Evolutionary conservation across 192 early-diverging fungal genomes (phyloP).

Genomic region (Coemansia sp.): DNA sequence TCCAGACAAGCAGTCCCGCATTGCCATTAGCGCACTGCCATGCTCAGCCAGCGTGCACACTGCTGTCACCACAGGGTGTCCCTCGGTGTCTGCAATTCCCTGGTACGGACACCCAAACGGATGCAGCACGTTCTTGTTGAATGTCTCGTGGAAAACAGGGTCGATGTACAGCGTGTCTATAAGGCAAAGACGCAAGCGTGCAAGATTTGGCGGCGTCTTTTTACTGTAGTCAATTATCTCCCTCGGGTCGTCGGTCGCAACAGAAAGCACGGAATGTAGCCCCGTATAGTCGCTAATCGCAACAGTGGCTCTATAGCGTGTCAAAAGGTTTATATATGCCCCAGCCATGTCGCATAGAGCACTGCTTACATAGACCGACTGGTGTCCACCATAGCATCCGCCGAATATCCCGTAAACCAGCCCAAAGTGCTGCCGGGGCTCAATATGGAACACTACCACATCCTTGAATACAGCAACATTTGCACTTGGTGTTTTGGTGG

Average conservation of each 20-base stretch:
- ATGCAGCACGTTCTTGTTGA: conserved; percentile 47
- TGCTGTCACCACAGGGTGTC: conserved; percentile 61
- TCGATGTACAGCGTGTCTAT: conserved; percentile 69
- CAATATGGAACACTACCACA: conserved; percentile 67
- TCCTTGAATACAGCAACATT: conserved; percentile 41
- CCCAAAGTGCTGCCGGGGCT: conserved; percentile 82
- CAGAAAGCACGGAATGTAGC: conserved; percentile 60
- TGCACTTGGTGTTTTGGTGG: conserved; percentile 20
- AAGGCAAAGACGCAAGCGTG: conserved; percentile 61
- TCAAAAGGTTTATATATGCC: conserved; percentile 68
- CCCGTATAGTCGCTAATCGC: conserved; percentile 71
- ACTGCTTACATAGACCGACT: conserved; percentile 66
- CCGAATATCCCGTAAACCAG: conserved; percentile 65
- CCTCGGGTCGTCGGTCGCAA: conserved; percentile 58
- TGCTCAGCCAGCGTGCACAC: conserved; percentile 72
- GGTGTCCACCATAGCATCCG: conserved; percentile 72
- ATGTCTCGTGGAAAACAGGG: conserved; percentile 57
- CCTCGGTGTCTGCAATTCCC: conserved; percentile 33
- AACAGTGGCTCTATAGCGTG: conserved; percentile 68
- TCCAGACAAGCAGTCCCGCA: conserved; percentile 61
- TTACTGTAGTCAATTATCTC: conserved; percentile 58
- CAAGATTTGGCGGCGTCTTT: conserved; percentile 60
- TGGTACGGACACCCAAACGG: conserved; percentile 54
- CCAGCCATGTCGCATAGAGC: conserved; percentile 64
- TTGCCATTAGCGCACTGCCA: conserved; percentile 70